Evolutionary conservation across 176 grass and related monocot species (phyloP), one percentile per base, ranked within the genome.

Genomic region (Rhynchospora tenuis): DNA sequence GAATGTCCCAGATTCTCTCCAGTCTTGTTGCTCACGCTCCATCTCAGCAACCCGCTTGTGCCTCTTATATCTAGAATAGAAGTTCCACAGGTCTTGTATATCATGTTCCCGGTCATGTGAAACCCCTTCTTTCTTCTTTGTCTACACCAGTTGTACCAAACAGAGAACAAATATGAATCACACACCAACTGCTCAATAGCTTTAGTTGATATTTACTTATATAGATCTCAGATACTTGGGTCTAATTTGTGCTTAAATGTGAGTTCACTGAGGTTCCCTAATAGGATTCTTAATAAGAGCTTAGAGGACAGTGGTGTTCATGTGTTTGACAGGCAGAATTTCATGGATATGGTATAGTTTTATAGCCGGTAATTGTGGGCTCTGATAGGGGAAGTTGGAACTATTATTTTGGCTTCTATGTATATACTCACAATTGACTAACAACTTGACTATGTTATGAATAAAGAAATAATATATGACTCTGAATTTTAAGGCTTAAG

Each of bases 51-150:
- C 77, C 43, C 83, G 87, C 9, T 80, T 68, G 19, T 82, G 84
- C 67, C 80, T 91, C 87, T 95, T 98, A 83, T 95, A 98, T 23
- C 84, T 79, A 73, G 75, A 47, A 82, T 95, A 98, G 82, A 95
- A 95, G 13, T 84, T 85, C 91, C 95, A 98, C 27, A 98, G 63
- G 17, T 76, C 8, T 68, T 93, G 81, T 64, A 95, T 90, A 76
- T 98, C 95, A 87, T 88, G 88, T 64, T 89, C 81, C 9, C 92
- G 74, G 48, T 93, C 64, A 66, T 94, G 90, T 6, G 80, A 10
- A 20, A 73, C 85, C 6, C 95, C 90, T 75, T 87, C 95, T 83
- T 93, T 98, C 83, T 81, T 98, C 72, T 90, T 89, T 83, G 92
- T 85, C 77, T 98, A 93, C 91, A 92, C 91, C 92, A 93, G 90